Base-by-base conservation (phyloP, 2,329 filamentous ascomycete species). In the Colletotrichum sidae region DNA sequence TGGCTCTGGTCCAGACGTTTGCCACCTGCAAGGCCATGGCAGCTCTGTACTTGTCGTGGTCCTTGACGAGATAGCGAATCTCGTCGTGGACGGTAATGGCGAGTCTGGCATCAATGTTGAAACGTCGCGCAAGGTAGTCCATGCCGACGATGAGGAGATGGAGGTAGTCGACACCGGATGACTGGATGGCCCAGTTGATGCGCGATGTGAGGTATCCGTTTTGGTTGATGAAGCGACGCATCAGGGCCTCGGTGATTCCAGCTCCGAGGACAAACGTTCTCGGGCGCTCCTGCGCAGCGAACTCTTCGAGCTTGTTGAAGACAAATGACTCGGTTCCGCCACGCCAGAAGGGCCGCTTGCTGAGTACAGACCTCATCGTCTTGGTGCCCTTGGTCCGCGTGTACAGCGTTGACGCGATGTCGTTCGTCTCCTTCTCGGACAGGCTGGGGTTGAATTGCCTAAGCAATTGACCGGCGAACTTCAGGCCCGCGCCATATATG, bases 131-230 rank as follows among this genome's bases (percentile, higher is more conserved):
- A 3, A 99, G 85, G 74, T 97, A 97, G 75, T 98, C 94, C 96
- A 99, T 99, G 12, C 89, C 86, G 3, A 98, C 88, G 68, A 99
- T 93, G 15, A 99, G 86, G 5, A 99, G 88, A 74, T 99, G 96
- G 2, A 99, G 86, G 76, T 99, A 99, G 77, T 99, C 96, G 4
- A 98, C 95, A 6, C 96, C 96, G 0, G 93, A 97, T 1, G 94
- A 97, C 74, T 99, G 96, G 71, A 99, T 98, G 3, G 96, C 96
- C 96, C 96, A 99, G 75, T 99, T 99, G 79, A 99, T 98, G 39
- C 96, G 90, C 15, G 92, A 96, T 1, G 96, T 97, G 81, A 99
- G 90, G 79, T 97, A 99, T 25, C 91, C 93, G 41, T 94, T 94
- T 74, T 93, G 96, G 77, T 87, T 92, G 72, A 99, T 90, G 74